phyloP scores from a whole-genome alignment of 352 stramenopile genomes.

The Phytophthora ohioensis region DNA sequence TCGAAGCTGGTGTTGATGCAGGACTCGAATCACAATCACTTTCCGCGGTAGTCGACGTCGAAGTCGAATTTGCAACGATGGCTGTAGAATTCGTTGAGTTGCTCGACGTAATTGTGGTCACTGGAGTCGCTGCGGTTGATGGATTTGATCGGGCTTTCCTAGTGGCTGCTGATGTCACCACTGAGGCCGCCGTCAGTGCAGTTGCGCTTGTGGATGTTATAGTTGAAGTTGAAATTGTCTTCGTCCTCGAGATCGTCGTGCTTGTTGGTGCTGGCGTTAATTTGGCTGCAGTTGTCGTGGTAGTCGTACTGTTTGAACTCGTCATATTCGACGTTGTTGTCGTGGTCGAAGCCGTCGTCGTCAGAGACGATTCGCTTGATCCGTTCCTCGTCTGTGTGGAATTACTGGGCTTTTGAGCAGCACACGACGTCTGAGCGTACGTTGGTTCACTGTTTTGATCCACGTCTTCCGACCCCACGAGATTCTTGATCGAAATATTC shows the following conservation, averaged over 20 bases:
- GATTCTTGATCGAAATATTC: conserved; percentile 48
- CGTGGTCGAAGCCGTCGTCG: not conserved
- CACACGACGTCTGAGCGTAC: conserved; percentile 36
- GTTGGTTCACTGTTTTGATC: conserved; percentile 11
- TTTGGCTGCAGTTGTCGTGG: not conserved
- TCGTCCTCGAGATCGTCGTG: not conserved
- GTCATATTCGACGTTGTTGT: conserved; percentile 9
- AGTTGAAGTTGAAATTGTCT: conserved; percentile 13
- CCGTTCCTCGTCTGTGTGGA: conserved; percentile 4
- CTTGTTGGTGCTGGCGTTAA: not conserved
- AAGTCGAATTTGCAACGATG: conserved; percentile 10
- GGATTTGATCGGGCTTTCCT: not conserved
- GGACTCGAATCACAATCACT: not conserved
- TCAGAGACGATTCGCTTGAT: conserved; percentile 12
- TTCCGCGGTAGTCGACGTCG: conserved; percentile 4
- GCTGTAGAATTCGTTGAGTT: conserved; percentile 17
- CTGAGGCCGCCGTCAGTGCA: conserved; percentile 17
- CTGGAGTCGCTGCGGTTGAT: conserved; percentile 5
- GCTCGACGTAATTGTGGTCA: conserved; percentile 13
- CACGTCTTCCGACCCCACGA: conserved; percentile 31
- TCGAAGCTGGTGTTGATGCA: not conserved
- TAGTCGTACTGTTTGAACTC: conserved; percentile 7
- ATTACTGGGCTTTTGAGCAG: conserved; percentile 17
- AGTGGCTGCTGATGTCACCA: conserved; percentile 22
- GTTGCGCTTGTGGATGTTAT: conserved; percentile 5